Evolutionary conservation across 1,284 basidiomycete genomes (phyloP).

Genomic region (Schizophyllum amplum): DNA sequence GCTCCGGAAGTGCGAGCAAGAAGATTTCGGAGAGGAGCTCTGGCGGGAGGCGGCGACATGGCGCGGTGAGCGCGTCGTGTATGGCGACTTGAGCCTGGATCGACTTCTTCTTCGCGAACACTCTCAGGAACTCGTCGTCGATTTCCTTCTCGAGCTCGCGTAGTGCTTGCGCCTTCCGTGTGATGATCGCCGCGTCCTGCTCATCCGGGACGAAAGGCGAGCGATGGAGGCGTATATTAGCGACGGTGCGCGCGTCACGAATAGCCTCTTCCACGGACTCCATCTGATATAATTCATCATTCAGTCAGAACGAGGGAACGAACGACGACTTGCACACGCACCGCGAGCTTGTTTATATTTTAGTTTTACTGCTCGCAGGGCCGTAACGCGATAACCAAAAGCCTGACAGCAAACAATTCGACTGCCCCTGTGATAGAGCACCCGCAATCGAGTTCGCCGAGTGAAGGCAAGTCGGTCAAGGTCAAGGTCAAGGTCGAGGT

Average conservation of each 20-base stretch:
- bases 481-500: too few relatives aligned
- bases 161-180: neutral
- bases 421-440: too few relatives aligned
- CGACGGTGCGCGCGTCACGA: neutral
- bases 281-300: neutral
- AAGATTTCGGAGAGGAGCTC: constrained; percentile 6
- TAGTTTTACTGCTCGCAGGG: too few relatives aligned
- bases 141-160: neutral
- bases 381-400: too few relatives aligned
- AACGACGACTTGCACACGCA: too few relatives aligned
- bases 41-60: neutral
- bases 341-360: too few relatives aligned
- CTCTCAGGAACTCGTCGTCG: too few relatives aligned
- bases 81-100: neutral
- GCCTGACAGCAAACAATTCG: too few relatives aligned
- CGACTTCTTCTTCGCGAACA: neutral
- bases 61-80: neutral
- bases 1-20: neutral
- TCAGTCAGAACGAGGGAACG: neutral
- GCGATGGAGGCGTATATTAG: too few relatives aligned
- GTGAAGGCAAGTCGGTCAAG: too few relatives aligned
- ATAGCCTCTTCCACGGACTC: neutral
- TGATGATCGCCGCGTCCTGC: neutral
- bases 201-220: neutral
- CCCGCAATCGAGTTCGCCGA: too few relatives aligned